Evolutionary conservation across 2,329 filamentous ascomycete genomes (phyloP).

Genomic region (Whalleya microplaca): DNA sequence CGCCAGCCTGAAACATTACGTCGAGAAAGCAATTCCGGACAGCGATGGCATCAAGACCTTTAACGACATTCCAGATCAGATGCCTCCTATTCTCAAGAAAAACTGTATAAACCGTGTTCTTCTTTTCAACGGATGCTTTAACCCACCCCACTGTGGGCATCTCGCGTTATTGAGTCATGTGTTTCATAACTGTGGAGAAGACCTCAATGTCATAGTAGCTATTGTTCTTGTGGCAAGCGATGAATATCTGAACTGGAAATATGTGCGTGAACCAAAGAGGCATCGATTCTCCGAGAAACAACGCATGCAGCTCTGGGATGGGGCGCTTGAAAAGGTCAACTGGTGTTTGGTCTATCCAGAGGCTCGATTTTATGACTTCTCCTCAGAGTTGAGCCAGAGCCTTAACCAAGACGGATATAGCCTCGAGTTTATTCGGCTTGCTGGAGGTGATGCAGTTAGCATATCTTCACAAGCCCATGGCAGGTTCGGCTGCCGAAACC

Average conservation of each 20-base stretch:
- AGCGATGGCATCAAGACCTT: not conserved
- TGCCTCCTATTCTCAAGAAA: constrained; percentile 1
- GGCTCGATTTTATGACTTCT: not conserved
- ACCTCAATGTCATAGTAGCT: constrained; percentile 37
- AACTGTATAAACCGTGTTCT: constrained; percentile 31
- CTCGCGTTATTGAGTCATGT: constrained; percentile 37
- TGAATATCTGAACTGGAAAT: constrained; percentile 28
- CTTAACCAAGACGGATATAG: not conserved
- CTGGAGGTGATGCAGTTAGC: constrained; percentile 17
- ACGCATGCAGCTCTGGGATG: constrained; percentile 33
- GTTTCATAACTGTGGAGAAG: constrained; percentile 31
- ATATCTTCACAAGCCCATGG: constrained; percentile 1
- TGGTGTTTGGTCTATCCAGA: constrained; percentile 19
- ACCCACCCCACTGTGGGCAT: constrained; percentile 43
- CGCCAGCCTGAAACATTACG: not conserved
- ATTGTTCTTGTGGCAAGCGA: constrained; percentile 37
- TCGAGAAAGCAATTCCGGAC: not conserved
- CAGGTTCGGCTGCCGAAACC: constrained; percentile 8
- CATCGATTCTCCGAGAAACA: constrained; percentile 26
- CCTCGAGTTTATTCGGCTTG: constrained; percentile 14
- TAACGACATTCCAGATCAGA: not conserved
- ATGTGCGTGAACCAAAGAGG: constrained; percentile 4
- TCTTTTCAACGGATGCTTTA: constrained; percentile 43
- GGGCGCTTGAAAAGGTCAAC: constrained; percentile 1
- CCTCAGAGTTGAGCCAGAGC: not conserved